phyloP scores from a whole-genome alignment of 129 eudicot species.

The Helianthus tuberosus region DNA sequence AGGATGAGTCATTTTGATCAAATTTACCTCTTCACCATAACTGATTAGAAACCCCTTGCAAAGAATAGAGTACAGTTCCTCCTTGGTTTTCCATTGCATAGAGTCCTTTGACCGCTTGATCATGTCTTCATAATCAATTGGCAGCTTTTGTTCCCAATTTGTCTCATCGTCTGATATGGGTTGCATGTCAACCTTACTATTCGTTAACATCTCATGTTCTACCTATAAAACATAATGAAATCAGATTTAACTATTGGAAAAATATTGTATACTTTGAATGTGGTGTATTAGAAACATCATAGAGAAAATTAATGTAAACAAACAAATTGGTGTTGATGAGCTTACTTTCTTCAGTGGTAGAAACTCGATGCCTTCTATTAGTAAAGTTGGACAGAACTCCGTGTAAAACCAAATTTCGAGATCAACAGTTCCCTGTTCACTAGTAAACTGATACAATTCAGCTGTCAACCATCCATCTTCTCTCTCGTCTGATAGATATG shows the following conservation, averaged over 20 bases:
- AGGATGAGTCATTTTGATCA: neutral
- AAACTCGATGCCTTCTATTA: constrained; percentile 17
- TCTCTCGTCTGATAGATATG: neutral
- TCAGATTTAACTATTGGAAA: neutral
- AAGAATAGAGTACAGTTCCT: constrained; percentile 12
- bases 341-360: constrained; percentile 4
- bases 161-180: neutral
- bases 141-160: constrained; percentile 20
- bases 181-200: neutral
- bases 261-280: no score
- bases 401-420: neutral
- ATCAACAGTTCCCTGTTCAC: neutral
- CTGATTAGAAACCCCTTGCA: constrained; percentile 7
- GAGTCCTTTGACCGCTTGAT: neutral
- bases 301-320: no score
- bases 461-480: constrained; percentile 7
- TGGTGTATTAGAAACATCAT: no score
- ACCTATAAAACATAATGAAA: neutral
- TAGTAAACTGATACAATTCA: constrained; percentile 14
- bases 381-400: neutral
- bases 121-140: constrained; percentile 12
- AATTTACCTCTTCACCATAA: constrained; percentile 8
- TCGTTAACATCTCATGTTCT: neutral
- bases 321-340: neutral
- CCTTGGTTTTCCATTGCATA: neutral